These are phyloP conservation scores for Verticillium klebahnii DNA, from an alignment of 2,329 filamentous ascomycete genomes.

Conservation along the genomic window DNA sequence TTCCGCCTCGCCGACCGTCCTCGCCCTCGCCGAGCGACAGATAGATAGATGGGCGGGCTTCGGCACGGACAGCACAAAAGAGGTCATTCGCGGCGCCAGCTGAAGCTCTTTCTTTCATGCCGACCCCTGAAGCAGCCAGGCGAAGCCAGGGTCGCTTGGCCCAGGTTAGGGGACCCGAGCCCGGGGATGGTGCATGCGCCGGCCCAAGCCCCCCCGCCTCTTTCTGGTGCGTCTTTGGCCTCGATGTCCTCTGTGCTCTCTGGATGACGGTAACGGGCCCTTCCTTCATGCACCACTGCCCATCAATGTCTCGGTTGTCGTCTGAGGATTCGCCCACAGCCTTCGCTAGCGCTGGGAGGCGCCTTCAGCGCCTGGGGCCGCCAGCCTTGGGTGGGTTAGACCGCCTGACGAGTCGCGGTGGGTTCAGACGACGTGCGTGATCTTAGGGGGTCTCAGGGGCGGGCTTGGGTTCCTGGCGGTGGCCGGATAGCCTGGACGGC, in stretches of 20 bases:
- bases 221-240: background rate
- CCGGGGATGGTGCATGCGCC: background rate
- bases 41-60: background rate
- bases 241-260: background rate
- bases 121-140: background rate
- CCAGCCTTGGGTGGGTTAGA: background rate
- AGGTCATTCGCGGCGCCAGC: background rate
- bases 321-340: conserved; percentile 5
- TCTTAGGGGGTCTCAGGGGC: background rate
- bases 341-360: conserved; percentile 7
- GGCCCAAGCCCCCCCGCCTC: background rate
- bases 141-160: background rate
- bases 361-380: background rate
- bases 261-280: background rate
- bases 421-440: background rate
- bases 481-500: background rate
- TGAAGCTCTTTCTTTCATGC: background rate
- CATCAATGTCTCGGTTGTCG: background rate
- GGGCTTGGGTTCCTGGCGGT: background rate
- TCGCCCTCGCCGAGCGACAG: background rate
- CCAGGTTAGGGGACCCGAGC: background rate
- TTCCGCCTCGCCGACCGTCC: background rate
- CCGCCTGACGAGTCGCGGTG: background rate
- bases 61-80: background rate
- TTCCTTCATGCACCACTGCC: background rate